Percentiles rank a stretch among this genome's conserved stretches.
These are phyloP conservation scores for Arthrocladium fulminans DNA, from an alignment of 2,329 filamentous ascomycete species.

Conservation along the genomic window DNA sequence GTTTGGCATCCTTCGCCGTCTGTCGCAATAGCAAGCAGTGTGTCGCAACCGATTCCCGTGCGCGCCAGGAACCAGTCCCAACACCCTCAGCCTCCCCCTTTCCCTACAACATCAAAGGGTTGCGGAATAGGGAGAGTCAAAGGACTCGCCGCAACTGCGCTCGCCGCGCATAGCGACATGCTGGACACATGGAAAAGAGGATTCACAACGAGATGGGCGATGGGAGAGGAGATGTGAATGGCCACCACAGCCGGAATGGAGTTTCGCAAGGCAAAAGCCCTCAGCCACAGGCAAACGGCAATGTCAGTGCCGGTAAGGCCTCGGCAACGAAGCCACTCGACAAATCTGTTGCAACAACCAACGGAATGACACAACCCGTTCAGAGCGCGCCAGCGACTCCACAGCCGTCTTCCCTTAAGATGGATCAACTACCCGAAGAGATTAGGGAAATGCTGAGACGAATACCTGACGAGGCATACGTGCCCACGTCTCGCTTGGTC, in stretches of 20 bases:
- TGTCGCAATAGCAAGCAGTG: too few species aligned
- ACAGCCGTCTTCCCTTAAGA: not conserved
- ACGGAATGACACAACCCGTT: not conserved
- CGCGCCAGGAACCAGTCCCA: too few species aligned
- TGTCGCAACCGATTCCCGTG: too few species aligned
- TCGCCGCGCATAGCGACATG: conserved; percentile 6
- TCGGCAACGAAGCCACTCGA: not conserved
- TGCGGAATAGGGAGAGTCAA: not conserved
- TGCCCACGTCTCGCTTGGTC: conserved; percentile 66
- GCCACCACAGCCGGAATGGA: not conserved
- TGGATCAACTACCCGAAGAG: conserved; percentile 7
- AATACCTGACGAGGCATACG: conserved; percentile 26
- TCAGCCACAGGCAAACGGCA: conserved; percentile 7
- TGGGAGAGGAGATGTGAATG: not conserved
- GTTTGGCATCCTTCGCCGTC: too few species aligned
- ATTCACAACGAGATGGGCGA: not conserved
- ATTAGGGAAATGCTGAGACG: conserved; percentile 11
- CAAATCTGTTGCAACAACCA: not conserved
- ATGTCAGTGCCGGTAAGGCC: not conserved
- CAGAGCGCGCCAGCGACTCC: not conserved
- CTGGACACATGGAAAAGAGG: not conserved
- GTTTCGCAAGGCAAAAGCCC: conserved; percentile 2
- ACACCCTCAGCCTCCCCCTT: too few species aligned
- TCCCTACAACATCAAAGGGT: not conserved
- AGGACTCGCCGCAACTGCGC: not conserved